Conservation (phyloP, 2,329 filamentous ascomycete genomes). For the Hypoxylon sp. region DNA sequence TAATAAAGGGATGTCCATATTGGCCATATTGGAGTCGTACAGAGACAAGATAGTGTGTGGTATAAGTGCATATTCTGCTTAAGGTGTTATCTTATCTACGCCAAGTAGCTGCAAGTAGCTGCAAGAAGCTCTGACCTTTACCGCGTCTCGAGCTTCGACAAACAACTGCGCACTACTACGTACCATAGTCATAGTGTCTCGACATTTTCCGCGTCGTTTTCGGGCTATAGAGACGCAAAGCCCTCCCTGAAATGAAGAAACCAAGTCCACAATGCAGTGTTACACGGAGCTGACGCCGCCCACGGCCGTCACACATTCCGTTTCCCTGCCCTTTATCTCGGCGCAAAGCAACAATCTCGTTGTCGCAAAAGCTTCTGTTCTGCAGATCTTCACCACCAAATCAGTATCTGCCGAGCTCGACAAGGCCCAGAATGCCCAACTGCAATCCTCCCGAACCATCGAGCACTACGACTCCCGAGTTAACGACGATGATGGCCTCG, state of each 20-base stretch:
- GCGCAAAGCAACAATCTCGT: slow-evolving; percentile 84
- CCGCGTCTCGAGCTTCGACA: background rate
- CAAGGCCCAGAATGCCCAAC: slow-evolving; percentile 54
- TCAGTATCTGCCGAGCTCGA: slow-evolving; percentile 73
- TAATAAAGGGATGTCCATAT: background rate
- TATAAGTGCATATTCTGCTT: background rate
- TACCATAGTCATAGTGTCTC: no score
- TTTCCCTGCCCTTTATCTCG: slow-evolving; percentile 81
- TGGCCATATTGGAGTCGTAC: background rate
- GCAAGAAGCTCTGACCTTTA: background rate
- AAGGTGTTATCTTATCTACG: slow-evolving; percentile 31
- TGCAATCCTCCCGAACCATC: slow-evolving; percentile 56
- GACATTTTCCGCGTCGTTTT: background rate
- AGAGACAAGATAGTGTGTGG: background rate
- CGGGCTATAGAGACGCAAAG: no score
- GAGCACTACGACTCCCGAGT: slow-evolving; percentile 64
- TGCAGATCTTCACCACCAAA: slow-evolving; percentile 88
- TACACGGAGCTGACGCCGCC: slow-evolving; percentile 96
- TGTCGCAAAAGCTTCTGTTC: slow-evolving; percentile 89
- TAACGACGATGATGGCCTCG: slow-evolving; percentile 72
- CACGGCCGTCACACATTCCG: slow-evolving; percentile 90
- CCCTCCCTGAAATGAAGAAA: slow-evolving; percentile 47
- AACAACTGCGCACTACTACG: no score
- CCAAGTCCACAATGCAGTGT: slow-evolving; percentile 79
- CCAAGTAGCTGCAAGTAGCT: background rate